A percentile compares a stretch with the other conserved stretches of the same genome.
Conservation (phyloP, 2,329 filamentous ascomycete species). For the Colletotrichum salicis region DNA sequence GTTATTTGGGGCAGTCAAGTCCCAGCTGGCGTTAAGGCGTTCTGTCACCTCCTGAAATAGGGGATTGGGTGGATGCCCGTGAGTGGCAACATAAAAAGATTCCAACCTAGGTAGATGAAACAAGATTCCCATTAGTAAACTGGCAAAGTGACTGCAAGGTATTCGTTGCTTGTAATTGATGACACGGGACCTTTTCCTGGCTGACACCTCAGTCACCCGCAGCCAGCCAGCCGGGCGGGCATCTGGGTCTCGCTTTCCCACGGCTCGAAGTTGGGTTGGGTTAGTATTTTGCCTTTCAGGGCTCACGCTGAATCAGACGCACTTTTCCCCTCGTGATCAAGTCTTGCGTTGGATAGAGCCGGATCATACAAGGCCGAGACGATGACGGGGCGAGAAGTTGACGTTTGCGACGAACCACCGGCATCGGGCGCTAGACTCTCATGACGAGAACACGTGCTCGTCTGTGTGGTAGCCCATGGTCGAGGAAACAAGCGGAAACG, state of each 20-base stretch:
- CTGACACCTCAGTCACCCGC: too few species aligned
- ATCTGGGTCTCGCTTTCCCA: too few species aligned
- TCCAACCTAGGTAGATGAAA: slow-evolving; percentile 13
- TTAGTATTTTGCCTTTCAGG: background rate
- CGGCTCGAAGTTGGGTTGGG: background rate
- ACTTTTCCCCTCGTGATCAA: background rate
- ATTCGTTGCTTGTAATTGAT: background rate
- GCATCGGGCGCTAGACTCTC: too few species aligned
- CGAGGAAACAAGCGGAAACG: background rate
- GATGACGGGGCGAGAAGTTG: too few species aligned
- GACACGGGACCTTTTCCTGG: background rate
- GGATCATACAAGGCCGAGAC: too few species aligned
- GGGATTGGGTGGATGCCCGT: slow-evolving; percentile 20
- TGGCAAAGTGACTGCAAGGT: background rate
- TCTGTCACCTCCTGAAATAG: slow-evolving; percentile 11
- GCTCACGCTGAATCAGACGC: background rate
- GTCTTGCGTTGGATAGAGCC: too few species aligned
- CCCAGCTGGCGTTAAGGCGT: slow-evolving; percentile 26
- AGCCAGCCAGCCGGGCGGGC: too few species aligned
- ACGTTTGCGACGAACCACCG: too few species aligned
- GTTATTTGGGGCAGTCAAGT: background rate
- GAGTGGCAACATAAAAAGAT: background rate
- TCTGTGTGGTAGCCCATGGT: too few species aligned
- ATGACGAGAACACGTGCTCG: too few species aligned
- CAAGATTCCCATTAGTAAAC: slow-evolving; percentile 4